Base-by-base conservation (phyloP, 306 rosid species). In the Prunus padus region DNA sequence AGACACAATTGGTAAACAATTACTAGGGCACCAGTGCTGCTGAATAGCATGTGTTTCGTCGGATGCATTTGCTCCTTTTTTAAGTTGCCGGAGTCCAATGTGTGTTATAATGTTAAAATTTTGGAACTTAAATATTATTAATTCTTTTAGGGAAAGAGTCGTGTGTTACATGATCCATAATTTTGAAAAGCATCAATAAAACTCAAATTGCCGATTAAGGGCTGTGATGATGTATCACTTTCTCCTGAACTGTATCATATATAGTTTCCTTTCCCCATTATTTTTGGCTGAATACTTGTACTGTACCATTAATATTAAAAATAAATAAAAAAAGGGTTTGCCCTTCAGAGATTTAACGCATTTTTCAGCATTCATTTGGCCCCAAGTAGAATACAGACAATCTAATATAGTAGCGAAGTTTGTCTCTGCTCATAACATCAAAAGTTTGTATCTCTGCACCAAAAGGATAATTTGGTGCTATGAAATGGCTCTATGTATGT, bases 1-100 rank as follows among this genome's bases (percentile, higher is more conserved):
- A 89, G 83, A 76, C 42, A 45, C 92, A 95, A 75, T 62, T 95
- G 77, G 80, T 95, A 59, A 92, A 87, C 83, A 50, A 75, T 23
- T 85, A 89, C 90, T 90, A 85, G 77, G 91, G 97, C 77, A 80
- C 80, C 4, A 92, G 83, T 80, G 88, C 55, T 28, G 33, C 76
- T 40, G 65, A 89, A 77, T 92, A 85, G 83, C 33, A 71, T 72
- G 75, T 33, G 44, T 46, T 33, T 14, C 46, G 5, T 2, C 40
- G 8, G 44, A 79, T 63, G 77, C 69, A 33, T 79, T 74, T 40
- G 61, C 76, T 49, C 37, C 40, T 61, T 45, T 72, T 49, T 69
- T 2, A 18, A 51, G 68, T 81, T 16, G 66, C 40, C 5, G 69
- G 74, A 47, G 15, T 40, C 19, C 11, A 22, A 20, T 22, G 26